Evolutionary conservation across 1,284 basidiomycete species (phyloP), one percentile per base, ranked within the genome.

Genomic region (Rhodofomes roseus): DNA sequence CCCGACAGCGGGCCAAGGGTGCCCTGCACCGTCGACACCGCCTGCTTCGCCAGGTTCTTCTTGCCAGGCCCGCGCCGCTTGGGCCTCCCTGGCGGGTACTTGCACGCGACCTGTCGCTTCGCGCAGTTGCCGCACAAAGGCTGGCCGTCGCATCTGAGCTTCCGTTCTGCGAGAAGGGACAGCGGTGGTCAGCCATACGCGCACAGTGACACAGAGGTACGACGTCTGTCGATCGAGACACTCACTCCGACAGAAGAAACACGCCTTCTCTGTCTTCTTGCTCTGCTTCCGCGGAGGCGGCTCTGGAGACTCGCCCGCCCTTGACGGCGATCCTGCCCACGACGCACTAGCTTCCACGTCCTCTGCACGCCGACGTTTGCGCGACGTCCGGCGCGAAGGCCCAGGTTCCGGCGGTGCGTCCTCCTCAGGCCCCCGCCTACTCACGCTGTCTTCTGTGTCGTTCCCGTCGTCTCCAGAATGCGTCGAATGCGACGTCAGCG

Each of bases 241-340:
- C 84, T 77, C 71, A 86, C 88, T 78, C 80, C 87, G 79, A 75
- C 88, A 90, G 70, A 88, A 89, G 71, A 86, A 76, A 74, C 88
- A 90, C 59, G 88, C 88, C 40, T 86, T 79, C 37, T 75, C 72
- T 29, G 80, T 83, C 73, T 86, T 86, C 68, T 76, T 77, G 48
- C 23, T 20, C 54, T 36, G 29, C 50, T 37, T 52, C 22, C 27
- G 25, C 48, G 27, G 48, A 51, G 48, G 14, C 9, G 14, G 31
- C 29, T 36, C 50, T 22, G 50, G 50, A 18, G 50, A 52, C 50
- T 14, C 50, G 14, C n/a, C 31, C 12, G 46, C 25, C 14, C 11
- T 29, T 2, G 46, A 18, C 16, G 25, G 25, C 23, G 25, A 16
- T 16, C 22, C 25, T 22, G 11, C 46, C 5, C 7, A 14, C 46